Conservation (phyloP, 2,329 filamentous ascomycete genomes). For the Alternaria gaisen region DNA sequence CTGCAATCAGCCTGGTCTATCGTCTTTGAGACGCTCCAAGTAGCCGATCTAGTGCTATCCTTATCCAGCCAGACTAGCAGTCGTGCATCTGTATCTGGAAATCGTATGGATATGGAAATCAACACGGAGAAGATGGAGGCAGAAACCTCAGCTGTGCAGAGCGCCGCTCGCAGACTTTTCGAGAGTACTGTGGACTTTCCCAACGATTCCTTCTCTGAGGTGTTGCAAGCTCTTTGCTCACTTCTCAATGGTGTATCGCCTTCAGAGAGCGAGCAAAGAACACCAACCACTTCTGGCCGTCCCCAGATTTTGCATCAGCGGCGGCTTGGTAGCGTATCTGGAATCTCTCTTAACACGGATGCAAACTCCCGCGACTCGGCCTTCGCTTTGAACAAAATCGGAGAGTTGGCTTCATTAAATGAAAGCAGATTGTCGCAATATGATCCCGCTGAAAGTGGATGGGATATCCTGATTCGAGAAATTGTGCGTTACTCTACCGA, state of each 20-base stretch:
- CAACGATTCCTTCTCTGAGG: conserved; percentile 78
- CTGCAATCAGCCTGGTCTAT: conserved; percentile 88
- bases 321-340: conserved; percentile 55
- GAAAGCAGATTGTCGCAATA: conserved; percentile 71
- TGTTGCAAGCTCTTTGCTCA: conserved; percentile 78
- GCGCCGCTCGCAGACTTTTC: conserved; percentile 83
- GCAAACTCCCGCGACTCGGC: conserved; percentile 56
- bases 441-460: conserved; percentile 74
- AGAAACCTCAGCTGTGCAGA: conserved; percentile 88
- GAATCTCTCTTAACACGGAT: conserved; percentile 51
- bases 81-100: conserved; percentile 28
- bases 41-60: conserved; percentile 86
- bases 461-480: conserved; percentile 70
- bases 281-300: conserved; percentile 31
- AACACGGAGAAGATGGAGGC: conserved; percentile 63
- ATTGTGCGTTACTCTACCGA: conserved; percentile 60
- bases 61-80: conserved; percentile 42
- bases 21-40: conserved; percentile 87
- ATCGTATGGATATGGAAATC: conserved; percentile 34
- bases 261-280: conserved; percentile 35
- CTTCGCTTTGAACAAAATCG: conserved; percentile 60
- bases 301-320: conserved; percentile 48
- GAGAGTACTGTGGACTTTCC: conserved; percentile 94
- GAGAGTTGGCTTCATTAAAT: conserved; percentile 57
- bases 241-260: conserved; percentile 62